phyloP scores from a whole-genome alignment of 352 stramenopile genomes.

The Pythium phragmitis region DNA sequence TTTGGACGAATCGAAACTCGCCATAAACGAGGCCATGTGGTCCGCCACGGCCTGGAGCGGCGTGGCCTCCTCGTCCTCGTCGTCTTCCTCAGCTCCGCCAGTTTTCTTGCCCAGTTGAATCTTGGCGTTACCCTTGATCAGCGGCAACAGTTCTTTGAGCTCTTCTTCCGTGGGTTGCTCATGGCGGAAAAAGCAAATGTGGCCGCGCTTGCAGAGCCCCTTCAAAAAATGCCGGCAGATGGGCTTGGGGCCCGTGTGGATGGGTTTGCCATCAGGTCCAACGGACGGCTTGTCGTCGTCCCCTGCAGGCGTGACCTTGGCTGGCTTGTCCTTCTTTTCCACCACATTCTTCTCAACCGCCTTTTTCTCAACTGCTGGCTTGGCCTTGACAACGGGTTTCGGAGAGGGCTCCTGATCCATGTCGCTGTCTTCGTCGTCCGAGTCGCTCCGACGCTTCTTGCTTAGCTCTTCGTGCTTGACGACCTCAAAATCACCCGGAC shows the following conservation, averaged over 20 bases:
- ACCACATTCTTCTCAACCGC: slow-evolving; percentile 14
- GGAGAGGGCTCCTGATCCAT: not conserved
- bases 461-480: slow-evolving; percentile 15
- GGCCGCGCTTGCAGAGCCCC: slow-evolving; percentile 36
- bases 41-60: slow-evolving; percentile 31
- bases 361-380: slow-evolving; percentile 20
- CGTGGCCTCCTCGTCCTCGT: slow-evolving; percentile 21
- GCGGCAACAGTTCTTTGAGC: slow-evolving; percentile 22
- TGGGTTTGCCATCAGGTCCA: slow-evolving; percentile 4
- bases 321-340: slow-evolving; percentile 18
- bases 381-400: slow-evolving; percentile 9
- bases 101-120: slow-evolving; percentile 7
- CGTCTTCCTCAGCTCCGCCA: slow-evolving; percentile 25
- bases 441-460: slow-evolving; percentile 20
- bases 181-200: slow-evolving; percentile 35
- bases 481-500: slow-evolving; percentile 23
- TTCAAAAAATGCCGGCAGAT: slow-evolving; percentile 32
- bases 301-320: slow-evolving; percentile 27
- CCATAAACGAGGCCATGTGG: slow-evolving; percentile 42
- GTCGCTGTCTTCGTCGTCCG: slow-evolving; percentile 15
- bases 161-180: slow-evolving; percentile 29
- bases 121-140: slow-evolving; percentile 12
- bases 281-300: slow-evolving; percentile 4
- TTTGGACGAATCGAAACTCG: slow-evolving; percentile 17
- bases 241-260: slow-evolving; percentile 24